Conservation (phyloP, 2,329 filamentous ascomycete genomes). For the Ophiosphaerella korrae region DNA sequence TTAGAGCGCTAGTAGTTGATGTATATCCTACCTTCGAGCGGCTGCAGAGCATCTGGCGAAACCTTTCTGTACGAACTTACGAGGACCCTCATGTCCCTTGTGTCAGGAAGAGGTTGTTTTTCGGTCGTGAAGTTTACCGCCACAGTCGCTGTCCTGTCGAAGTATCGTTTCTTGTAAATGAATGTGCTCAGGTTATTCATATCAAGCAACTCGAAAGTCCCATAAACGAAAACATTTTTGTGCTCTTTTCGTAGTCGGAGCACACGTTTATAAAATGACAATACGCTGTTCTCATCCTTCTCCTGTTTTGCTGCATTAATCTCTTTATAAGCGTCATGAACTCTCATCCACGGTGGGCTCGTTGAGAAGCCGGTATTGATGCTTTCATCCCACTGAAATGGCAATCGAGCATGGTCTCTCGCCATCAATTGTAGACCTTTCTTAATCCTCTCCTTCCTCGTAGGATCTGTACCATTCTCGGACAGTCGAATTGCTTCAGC, state of each 20-base stretch:
- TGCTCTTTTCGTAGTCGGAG: constrained; percentile 65
- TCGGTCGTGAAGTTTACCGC: constrained; percentile 48
- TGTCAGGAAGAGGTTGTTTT: constrained; percentile 11
- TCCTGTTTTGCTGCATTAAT: constrained; percentile 64
- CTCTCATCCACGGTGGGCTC: constrained; percentile 70
- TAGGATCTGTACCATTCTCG: constrained; percentile 39
- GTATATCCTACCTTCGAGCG: constrained; percentile 47
- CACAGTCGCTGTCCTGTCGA: constrained; percentile 40
- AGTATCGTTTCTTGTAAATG: constrained; percentile 48
- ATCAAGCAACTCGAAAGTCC: constrained; percentile 63
- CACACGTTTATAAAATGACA: constrained; percentile 66
- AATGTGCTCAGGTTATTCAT: constrained; percentile 60
- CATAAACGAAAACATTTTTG: constrained; percentile 70
- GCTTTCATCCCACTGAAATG: constrained; percentile 71
- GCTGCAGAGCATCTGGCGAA: constrained; percentile 28
- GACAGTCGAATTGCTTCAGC: constrained; percentile 38
- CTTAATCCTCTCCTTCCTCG: constrained; percentile 40
- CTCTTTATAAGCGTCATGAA: constrained; percentile 65
- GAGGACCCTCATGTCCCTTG: constrained; percentile 47
- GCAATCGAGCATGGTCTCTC: constrained; percentile 72
- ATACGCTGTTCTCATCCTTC: constrained; percentile 56
- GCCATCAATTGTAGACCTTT: constrained; percentile 63
- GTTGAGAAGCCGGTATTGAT: constrained; percentile 69
- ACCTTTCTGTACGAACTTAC: constrained; percentile 47
- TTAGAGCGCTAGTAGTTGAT: constrained; percentile 28